These are phyloP conservation scores for Rhododendron kiyosumense DNA, from an alignment of 148 eudicot species.

Conservation along the genomic window DNA sequence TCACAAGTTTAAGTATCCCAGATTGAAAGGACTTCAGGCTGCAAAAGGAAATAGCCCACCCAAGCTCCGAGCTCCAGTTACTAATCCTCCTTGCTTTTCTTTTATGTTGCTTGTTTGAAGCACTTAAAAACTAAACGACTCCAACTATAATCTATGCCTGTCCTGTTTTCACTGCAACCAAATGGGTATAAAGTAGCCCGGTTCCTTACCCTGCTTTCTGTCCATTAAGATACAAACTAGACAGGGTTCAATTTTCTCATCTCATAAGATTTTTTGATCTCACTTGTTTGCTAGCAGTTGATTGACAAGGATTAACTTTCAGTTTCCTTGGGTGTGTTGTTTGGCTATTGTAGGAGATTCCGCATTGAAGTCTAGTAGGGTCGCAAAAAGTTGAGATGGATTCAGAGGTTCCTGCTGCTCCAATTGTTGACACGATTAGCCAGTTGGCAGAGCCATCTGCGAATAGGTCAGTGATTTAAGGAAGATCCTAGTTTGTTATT, in stretches of 20 bases:
- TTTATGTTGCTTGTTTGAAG: background rate
- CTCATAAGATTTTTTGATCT: background rate
- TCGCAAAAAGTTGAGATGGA: conserved; percentile 27
- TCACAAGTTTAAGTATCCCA: too few species aligned
- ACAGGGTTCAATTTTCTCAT: background rate
- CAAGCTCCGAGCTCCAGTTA: too few species aligned
- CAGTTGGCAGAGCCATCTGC: conserved; percentile 21
- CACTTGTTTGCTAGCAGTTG: background rate
- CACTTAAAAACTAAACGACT: background rate
- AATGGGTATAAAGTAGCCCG: background rate
- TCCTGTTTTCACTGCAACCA: background rate
- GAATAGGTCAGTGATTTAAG: conserved; percentile 29
- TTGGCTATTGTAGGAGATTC: background rate
- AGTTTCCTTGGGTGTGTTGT: background rate
- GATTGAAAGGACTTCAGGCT: too few species aligned
- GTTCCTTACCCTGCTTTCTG: background rate
- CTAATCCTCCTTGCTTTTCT: background rate
- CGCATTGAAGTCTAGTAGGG: background rate
- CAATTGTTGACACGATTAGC: conserved; percentile 22
- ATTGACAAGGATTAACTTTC: background rate
- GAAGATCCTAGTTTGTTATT: background rate
- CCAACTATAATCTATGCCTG: background rate
- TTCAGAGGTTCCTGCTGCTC: conserved; percentile 26
- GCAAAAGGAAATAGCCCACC: too few species aligned
- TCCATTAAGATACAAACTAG: too few species aligned